Evolutionary conservation across 169 alveolate genomes (phyloP), one percentile per base, ranked within the genome.

Genomic region (Cystoisospora suis): DNA sequence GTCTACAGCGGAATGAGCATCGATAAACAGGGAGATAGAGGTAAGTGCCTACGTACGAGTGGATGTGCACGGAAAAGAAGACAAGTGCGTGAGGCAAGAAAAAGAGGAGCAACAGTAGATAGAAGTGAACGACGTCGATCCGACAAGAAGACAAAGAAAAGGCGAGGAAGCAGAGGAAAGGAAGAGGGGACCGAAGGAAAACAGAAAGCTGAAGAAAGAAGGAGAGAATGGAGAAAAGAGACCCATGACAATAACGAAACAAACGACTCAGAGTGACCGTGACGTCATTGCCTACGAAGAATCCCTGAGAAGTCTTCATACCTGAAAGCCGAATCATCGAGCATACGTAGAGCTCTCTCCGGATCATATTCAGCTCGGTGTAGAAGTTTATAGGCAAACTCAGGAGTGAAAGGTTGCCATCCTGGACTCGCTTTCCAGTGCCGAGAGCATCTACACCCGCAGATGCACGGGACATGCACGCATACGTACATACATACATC

Each of bases 341-440:
- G 92, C 86, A 95, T 90, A 87, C 93, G 93, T 42, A 96, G 90
- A 42, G 98, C 98, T 79, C 92, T 93, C 70, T 95, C 94, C 15
- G 98, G 98, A 87, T 96, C 97, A 93, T 96, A 96, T 91, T 95
- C 97, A 0, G 97, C 98, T 42, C 94, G 94, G 91, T 96, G 98
- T 75, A 96, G 94, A 40, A 96, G 95, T 72, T 96, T 95, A 94
- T 94, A 96, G 49, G 98, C 98, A 53, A 95, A 96, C 93, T 96
- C 98, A 2, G 98, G 97, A 23, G 98, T 94, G 92, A 95, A 96
- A n/a, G 98, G 98, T 77, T 96, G 98, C 98, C 98, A 96, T 15
- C 97, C 97, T 1, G 96, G 96, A 81, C 94, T 94, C 77, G 93
- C 94, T 91, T 96, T 95, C 98, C 98, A 96, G 89, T 92, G 91